A percentile compares a stretch with the other conserved stretches of the same genome.
These are phyloP conservation scores for Tylopilus felleus DNA, from an alignment of 768 basidiomycete species.

Conservation along the genomic window DNA sequence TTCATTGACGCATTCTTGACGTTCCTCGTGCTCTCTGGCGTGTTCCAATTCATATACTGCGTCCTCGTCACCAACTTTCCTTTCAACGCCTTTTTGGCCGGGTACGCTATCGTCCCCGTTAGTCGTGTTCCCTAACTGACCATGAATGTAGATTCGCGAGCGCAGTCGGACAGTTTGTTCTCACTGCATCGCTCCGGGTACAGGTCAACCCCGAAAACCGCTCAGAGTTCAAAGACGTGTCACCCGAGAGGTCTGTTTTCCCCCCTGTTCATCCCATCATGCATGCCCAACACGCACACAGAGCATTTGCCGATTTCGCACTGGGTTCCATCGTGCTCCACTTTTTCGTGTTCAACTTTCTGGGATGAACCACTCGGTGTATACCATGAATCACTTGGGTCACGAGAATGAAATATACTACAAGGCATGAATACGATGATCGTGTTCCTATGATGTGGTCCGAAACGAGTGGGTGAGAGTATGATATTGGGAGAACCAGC, in stretches of 20 bases:
- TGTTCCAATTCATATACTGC: constrained; percentile 90
- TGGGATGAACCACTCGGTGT: constrained; percentile 54
- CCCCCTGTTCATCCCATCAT: background rate
- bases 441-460: no score
- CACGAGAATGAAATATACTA: constrained; percentile 9
- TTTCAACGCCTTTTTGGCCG: constrained; percentile 95
- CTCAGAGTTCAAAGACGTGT: constrained; percentile 82
- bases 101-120: constrained; percentile 50
- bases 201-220: constrained; percentile 90
- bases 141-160: constrained; percentile 73
- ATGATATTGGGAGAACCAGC: background rate
- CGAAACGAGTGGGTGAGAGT: background rate
- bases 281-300: constrained; percentile 30
- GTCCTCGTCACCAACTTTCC: constrained; percentile 89
- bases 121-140: constrained; percentile 2
- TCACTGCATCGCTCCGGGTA: constrained; percentile 85
- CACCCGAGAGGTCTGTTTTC: constrained; percentile 79
- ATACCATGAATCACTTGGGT: background rate
- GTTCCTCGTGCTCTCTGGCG: constrained; percentile 88
- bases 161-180: constrained; percentile 94
- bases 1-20: constrained; percentile 91
- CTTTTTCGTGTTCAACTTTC: constrained; percentile 98
- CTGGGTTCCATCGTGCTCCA: constrained; percentile 94
- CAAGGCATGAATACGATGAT: constrained; percentile 3
- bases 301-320: constrained; percentile 96